Evolutionary conservation across 768 basidiomycete species (phyloP).

Genomic region (Suillus ampliporus): DNA sequence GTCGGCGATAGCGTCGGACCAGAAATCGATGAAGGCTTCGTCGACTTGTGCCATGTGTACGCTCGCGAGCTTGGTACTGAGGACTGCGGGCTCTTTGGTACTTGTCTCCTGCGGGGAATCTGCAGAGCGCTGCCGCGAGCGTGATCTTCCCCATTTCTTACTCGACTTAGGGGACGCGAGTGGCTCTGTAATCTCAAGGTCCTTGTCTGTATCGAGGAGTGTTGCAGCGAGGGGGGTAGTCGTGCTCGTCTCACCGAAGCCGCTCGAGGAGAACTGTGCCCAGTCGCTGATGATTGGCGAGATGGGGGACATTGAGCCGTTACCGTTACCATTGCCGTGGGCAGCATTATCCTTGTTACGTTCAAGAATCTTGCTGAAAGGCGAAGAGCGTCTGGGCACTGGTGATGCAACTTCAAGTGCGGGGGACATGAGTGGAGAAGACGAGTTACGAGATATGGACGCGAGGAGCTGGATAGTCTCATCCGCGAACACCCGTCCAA

Average conservation of each 20-base stretch:
- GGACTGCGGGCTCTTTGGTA: conserved; percentile 18
- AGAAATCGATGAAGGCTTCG: conserved; percentile 85
- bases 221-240: conserved; percentile 55
- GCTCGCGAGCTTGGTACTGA: conserved; percentile 47
- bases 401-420: conserved; percentile 38
- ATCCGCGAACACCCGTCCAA: conserved; percentile 66
- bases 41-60: conserved; percentile 61
- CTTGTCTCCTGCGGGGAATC: conserved; percentile 20
- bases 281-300: conserved; percentile 54
- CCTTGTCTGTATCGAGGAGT: conserved; percentile 63
- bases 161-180: conserved; percentile 39
- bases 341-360: not conserved
- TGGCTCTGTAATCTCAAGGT: conserved; percentile 60
- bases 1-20: conserved; percentile 76
- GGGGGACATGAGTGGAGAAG: conserved; percentile 33
- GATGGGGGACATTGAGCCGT: conserved; percentile 33
- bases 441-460: conserved; percentile 51
- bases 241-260: conserved; percentile 54
- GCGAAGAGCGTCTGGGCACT: conserved; percentile 42
- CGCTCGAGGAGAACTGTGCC: conserved; percentile 69
- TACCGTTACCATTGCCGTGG: conserved; percentile 21
- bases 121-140: conserved; percentile 26
- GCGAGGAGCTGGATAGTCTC: conserved; percentile 63
- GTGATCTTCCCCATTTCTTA: conserved; percentile 38
- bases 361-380: conserved; percentile 37